Conservation (phyloP, 1,284 basidiomycete species). For the Mycosarcoma maydis region DNA sequence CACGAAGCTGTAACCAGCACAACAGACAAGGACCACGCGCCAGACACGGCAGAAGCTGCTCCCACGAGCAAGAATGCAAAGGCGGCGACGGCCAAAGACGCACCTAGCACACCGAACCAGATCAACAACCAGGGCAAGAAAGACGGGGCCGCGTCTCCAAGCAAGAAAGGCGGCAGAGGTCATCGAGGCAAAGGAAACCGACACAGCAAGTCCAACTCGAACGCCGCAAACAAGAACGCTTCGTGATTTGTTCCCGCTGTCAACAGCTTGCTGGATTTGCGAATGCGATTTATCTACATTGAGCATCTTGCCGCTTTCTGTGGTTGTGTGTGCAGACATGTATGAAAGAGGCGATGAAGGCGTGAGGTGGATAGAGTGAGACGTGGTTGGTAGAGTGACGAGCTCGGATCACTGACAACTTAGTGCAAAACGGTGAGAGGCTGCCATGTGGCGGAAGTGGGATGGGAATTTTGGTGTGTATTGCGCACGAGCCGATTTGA, state of each 20-base stretch:
- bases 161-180: conserved; percentile 15
- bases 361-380: no score
- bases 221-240: conserved; percentile 13
- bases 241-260: conserved; percentile 5
- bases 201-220: conserved; percentile 32
- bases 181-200: conserved; percentile 27
- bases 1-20: no score
- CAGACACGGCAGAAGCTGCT: not conserved
- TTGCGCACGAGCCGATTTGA: conserved; percentile 27
- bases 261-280: not conserved
- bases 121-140: conserved; percentile 10
- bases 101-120: conserved; percentile 1
- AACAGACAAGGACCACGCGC: not conserved
- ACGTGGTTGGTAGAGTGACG: no score
- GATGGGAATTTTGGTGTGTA: not conserved
- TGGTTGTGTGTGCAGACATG: not conserved
- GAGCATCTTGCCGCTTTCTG: not conserved
- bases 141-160: conserved; percentile 21
- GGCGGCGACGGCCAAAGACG: not conserved
- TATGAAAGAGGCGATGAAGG: no score
- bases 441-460: no score
- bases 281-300: not conserved
- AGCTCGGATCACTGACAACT: no score
- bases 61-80: conserved; percentile 2
- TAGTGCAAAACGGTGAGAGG: no score